phyloP scores from a whole-genome alignment of 139 green algal genomes.

The Ettlia oleoabundans region DNA sequence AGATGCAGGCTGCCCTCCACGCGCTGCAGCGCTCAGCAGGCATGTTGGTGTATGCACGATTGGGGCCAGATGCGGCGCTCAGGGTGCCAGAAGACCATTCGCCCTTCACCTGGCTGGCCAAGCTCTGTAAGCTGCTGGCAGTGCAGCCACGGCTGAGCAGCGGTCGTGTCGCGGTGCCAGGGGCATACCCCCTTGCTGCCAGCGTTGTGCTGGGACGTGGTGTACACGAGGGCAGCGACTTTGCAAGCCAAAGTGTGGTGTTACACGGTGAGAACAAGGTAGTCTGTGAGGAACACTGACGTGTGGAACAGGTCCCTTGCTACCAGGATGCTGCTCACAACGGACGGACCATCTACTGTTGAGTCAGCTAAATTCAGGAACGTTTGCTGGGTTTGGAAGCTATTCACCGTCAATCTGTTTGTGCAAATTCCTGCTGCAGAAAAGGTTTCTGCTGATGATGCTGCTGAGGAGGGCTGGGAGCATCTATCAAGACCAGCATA shows the following conservation, averaged over 20 bases:
- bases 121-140: constrained; percentile 55
- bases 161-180: background rate
- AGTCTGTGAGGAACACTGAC: too few species aligned
- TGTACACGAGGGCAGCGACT: background rate
- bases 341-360: too few species aligned
- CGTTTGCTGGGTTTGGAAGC: too few species aligned
- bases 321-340: too few species aligned
- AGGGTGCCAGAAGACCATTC: constrained; percentile 55
- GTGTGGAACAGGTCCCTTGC: too few species aligned
- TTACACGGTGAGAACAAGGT: background rate
- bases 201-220: constrained; percentile 18
- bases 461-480: constrained; percentile 62
- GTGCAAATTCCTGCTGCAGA: background rate
- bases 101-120: constrained; percentile 58
- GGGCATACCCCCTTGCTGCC: background rate
- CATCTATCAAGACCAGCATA: constrained; percentile 51
- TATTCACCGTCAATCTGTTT: too few species aligned
- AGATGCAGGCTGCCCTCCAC: constrained; percentile 52
- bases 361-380: too few species aligned
- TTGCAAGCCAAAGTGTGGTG: background rate
- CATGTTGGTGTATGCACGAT: constrained; percentile 20
- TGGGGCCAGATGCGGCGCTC: constrained; percentile 31
- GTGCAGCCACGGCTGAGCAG: constrained; percentile 31
- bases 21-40: constrained; percentile 50
- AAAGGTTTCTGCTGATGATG: constrained; percentile 31